phyloP scores from a whole-genome alignment of 2,329 filamentous ascomycete genomes.

The Hypoxylon sp. region DNA sequence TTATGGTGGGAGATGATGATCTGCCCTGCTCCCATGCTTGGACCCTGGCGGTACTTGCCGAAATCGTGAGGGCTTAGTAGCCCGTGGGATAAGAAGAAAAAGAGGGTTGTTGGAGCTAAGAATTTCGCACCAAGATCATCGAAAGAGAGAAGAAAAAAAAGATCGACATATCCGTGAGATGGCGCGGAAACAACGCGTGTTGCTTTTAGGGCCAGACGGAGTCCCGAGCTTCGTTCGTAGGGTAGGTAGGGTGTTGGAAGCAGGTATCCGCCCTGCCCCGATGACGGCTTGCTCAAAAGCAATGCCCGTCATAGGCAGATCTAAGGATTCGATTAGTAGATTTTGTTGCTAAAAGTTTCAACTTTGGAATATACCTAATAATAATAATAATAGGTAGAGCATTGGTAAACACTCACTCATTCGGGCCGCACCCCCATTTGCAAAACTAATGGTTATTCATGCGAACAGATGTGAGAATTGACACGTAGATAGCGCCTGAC shows the following conservation, averaged over 20 bases:
- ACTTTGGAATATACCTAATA: too few species aligned
- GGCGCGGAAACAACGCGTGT: constrained; percentile 28
- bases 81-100: not conserved
- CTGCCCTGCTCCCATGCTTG: constrained; percentile 20
- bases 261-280: too few species aligned
- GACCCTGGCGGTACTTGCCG: constrained; percentile 31
- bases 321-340: too few species aligned
- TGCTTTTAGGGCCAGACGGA: constrained; percentile 18
- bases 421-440: constrained; percentile 8
- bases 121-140: constrained; percentile 29
- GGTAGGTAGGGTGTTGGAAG: too few species aligned
- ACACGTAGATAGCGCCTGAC: constrained; percentile 8
- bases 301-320: too few species aligned
- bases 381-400: too few species aligned
- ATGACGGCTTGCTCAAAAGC: too few species aligned
- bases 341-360: too few species aligned
- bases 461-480: constrained; percentile 19
- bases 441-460: constrained; percentile 18
- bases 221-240: constrained; percentile 12
- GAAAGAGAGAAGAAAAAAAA: constrained; percentile 24
- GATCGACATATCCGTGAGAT: constrained; percentile 33
- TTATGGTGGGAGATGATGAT: constrained; percentile 35
- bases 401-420: too few species aligned
- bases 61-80: constrained; percentile 3
- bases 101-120: constrained; percentile 12